phyloP scores from a whole-genome alignment of 768 basidiomycete genomes.

The Paxillus rubicundulus region DNA sequence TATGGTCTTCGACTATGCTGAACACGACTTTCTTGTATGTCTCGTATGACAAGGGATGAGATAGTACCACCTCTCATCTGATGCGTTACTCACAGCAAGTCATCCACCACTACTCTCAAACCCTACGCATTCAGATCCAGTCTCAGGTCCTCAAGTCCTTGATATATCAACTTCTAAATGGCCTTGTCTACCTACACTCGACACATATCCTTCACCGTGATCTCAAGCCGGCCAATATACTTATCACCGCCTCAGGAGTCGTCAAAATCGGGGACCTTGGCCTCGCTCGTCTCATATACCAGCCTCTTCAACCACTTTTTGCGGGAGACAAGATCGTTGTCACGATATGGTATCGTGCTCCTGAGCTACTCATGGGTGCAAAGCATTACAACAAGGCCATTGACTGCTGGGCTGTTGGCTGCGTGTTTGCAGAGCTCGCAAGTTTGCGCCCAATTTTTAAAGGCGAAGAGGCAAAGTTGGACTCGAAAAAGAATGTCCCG shows the following conservation, averaged over 20 bases:
- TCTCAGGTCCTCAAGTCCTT: conserved; percentile 85
- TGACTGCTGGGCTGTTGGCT: conserved; percentile 97
- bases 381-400: conserved; percentile 97
- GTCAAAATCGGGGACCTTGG: conserved; percentile 99
- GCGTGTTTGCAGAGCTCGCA: conserved; percentile 94
- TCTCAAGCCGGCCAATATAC: conserved; percentile 97
- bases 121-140: conserved; percentile 73
- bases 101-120: conserved; percentile 96
- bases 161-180: conserved; percentile 91
- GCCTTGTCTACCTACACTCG: conserved; percentile 91
- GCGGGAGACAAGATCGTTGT: conserved; percentile 98
- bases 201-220: conserved; percentile 96
- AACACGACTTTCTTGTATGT: conserved; percentile 94
- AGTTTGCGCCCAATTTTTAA: conserved; percentile 97
- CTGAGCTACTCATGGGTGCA: conserved; percentile 92
- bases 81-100: conserved; percentile 67
- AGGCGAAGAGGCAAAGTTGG: conserved; percentile 97
- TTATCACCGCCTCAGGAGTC: conserved; percentile 82
- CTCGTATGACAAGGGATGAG: background rate
- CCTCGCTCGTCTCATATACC: conserved; percentile 85
- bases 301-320: conserved; percentile 88
- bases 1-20: conserved; percentile 99
- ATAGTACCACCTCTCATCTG: background rate
- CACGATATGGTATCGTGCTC: conserved; percentile 99
- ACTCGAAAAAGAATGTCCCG: conserved; percentile 95